These are phyloP conservation scores for Raddia distichophylla DNA, from an alignment of 176 grass and related monocot species.

Conservation along the genomic window DNA sequence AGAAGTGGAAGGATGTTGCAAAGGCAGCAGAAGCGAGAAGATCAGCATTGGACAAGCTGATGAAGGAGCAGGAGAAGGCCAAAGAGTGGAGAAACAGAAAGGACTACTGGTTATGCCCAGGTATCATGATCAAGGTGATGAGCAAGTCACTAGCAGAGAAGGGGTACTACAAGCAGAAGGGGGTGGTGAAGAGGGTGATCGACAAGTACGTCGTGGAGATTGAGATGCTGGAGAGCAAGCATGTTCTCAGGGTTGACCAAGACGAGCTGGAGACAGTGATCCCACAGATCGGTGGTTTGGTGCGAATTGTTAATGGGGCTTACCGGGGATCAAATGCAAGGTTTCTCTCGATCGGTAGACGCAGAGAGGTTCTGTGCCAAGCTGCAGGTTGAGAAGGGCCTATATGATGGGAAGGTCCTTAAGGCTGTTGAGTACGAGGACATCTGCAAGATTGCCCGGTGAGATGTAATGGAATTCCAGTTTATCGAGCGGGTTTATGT, in stretches of 20 bases:
- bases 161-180: slow-evolving; percentile 95
- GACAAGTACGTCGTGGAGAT: slow-evolving; percentile 92
- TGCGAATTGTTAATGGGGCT: slow-evolving; percentile 87
- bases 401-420: slow-evolving; percentile 91
- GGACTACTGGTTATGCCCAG: slow-evolving; percentile 88
- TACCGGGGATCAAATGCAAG: slow-evolving; percentile 76
- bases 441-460: slow-evolving; percentile 81
- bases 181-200: slow-evolving; percentile 65
- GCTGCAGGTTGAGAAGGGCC: slow-evolving; percentile 85
- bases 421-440: slow-evolving; percentile 84
- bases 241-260: slow-evolving; percentile 86
- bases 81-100: slow-evolving; percentile 91
- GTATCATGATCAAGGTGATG: slow-evolving; percentile 90
- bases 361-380: slow-evolving; percentile 76
- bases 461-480: slow-evolving; percentile 22
- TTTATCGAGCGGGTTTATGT: neutral
- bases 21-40: slow-evolving; percentile 37
- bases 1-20: slow-evolving; percentile 41
- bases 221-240: slow-evolving; percentile 91
- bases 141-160: slow-evolving; percentile 79
- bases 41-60: slow-evolving; percentile 80
- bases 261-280: slow-evolving; percentile 94
- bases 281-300: slow-evolving; percentile 81
- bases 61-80: slow-evolving; percentile 89
- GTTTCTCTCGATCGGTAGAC: slow-evolving; percentile 76